phyloP scores from a whole-genome alignment of 805 yeast genomes.

The Starmerella bacillaris region DNA sequence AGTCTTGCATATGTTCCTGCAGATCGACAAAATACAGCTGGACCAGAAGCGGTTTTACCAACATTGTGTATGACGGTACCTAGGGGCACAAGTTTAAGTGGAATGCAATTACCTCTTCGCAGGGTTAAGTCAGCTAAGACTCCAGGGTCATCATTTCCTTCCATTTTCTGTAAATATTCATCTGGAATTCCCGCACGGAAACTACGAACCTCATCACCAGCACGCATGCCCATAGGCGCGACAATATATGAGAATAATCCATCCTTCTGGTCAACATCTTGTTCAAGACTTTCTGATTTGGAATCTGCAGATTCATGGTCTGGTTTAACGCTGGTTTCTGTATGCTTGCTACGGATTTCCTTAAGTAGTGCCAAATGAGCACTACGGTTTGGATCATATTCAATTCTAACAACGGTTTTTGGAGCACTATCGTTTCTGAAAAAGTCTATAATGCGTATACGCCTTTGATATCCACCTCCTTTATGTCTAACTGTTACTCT shows the following conservation, averaged over 20 bases:
- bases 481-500: constrained; percentile 80
- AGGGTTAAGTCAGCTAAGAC: constrained; percentile 70
- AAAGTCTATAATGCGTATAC: constrained; percentile 70
- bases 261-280: not conserved
- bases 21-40: constrained; percentile 75
- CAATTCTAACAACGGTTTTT: constrained; percentile 70
- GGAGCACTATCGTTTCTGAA: constrained; percentile 48
- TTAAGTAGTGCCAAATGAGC: constrained; percentile 79
- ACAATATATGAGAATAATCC: constrained; percentile 47
- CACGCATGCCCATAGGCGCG: constrained; percentile 84
- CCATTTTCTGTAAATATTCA: constrained; percentile 62
- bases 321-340: no score
- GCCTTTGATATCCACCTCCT: constrained; percentile 91
- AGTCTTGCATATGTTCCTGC: constrained; percentile 92
- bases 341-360: no score
- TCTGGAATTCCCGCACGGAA: constrained; percentile 77
- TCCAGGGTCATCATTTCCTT: constrained; percentile 84
- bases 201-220: constrained; percentile 79
- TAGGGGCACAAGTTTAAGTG: constrained; percentile 79
- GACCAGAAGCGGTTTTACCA: constrained; percentile 58
- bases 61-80: constrained; percentile 81
- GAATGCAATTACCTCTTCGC: constrained; percentile 88
- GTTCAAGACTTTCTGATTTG: not conserved
- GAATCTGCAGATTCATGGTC: constrained; percentile 36
- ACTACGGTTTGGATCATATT: constrained; percentile 87